Conservation (phyloP, 169 alveolate species). For the Cryptosporidium felis region DNA sequence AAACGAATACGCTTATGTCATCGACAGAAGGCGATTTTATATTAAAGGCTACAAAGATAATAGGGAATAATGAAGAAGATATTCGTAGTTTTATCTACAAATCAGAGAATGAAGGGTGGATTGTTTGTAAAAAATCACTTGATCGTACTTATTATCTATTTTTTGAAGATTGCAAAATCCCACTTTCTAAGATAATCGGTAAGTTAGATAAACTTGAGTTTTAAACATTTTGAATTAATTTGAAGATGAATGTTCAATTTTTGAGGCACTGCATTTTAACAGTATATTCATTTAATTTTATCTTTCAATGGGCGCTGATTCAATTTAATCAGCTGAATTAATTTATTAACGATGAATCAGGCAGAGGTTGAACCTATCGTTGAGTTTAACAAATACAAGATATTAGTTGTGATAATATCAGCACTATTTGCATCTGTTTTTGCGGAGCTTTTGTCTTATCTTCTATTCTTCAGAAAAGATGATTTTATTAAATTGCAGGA, state of each 20-base stretch:
- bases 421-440: conserved; percentile 8
- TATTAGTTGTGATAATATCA: conserved; percentile 9
- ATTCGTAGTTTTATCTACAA: background rate
- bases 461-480: conserved; percentile 22
- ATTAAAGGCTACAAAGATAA: background rate
- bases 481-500: conserved; percentile 38
- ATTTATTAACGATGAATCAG: background rate
- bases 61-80: background rate
- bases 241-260: conserved; percentile 36
- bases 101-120: conserved; percentile 59
- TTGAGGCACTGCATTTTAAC: conserved; percentile 35
- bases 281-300: conserved; percentile 16
- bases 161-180: conserved; percentile 23
- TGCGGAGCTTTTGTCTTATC: conserved; percentile 47
- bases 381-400: conserved; percentile 45
- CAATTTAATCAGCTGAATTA: background rate
- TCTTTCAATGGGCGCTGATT: background rate
- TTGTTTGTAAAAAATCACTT: conserved; percentile 50
- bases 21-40: conserved; percentile 57
- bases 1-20: conserved; percentile 64
- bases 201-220: background rate
- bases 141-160: conserved; percentile 41
- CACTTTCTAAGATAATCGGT: conserved; percentile 33
- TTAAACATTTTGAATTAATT: background rate
- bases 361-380: background rate